Evolutionary conservation across 1,139 yeast species (phyloP).

Genomic region (Debaryomyces sp.): DNA sequence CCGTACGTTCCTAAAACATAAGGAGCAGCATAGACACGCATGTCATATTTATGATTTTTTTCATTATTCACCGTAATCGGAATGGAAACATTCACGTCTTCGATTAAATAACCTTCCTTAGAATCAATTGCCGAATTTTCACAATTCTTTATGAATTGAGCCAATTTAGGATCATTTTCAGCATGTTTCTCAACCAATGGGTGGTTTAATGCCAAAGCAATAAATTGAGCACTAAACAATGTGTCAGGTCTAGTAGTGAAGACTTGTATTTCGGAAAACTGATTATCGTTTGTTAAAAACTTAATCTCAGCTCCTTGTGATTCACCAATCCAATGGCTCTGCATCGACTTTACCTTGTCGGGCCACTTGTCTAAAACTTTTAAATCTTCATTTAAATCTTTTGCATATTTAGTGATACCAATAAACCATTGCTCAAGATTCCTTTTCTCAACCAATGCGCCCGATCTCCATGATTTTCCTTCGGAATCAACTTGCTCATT

Average conservation of each 20-base stretch:
- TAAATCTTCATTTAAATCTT: constrained; percentile 64
- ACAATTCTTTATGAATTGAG: constrained; percentile 47
- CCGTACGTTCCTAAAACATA: constrained; percentile 86
- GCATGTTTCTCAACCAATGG: constrained; percentile 51
- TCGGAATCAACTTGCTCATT: constrained; percentile 93
- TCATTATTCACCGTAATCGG: constrained; percentile 54
- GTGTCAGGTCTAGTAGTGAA: constrained; percentile 95
- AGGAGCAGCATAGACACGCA: constrained; percentile 89
- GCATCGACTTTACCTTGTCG: constrained; percentile 84
- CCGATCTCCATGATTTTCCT: constrained; percentile 96
- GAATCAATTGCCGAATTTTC: constrained; percentile 46
- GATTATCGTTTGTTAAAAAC: constrained; percentile 35
- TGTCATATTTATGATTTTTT: constrained; percentile 16
- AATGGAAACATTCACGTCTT: constrained; percentile 50
- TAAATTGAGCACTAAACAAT: constrained; percentile 74
- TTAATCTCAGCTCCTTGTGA: constrained; percentile 76
- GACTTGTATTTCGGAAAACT: constrained; percentile 40
- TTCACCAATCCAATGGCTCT: constrained; percentile 89
- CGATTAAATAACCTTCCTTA: constrained; percentile 64
- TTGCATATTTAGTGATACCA: constrained; percentile 81
- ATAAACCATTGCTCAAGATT: constrained; percentile 90
- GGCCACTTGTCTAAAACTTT: constrained; percentile 76
- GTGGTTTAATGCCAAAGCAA: constrained; percentile 77
- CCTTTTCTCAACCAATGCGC: constrained; percentile 86
- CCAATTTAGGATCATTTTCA: constrained; percentile 39